Base-by-base conservation (phyloP, 441 rosid genomes). In the California macrophylla region DNA sequence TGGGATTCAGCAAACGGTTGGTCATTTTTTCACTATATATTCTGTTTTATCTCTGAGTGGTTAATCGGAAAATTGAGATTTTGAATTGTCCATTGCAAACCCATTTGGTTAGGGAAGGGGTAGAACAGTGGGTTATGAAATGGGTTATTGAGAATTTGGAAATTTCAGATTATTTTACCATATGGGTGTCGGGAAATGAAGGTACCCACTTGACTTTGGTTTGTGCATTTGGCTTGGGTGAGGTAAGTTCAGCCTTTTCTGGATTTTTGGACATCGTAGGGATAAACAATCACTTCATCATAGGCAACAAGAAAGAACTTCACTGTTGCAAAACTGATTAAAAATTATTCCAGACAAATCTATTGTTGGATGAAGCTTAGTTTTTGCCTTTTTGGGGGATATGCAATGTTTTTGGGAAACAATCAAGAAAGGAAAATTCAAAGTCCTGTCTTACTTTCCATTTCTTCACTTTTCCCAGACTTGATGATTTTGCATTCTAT, bases 1-100 rank as follows among this genome's bases (percentile, higher is more conserved):
- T 25, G 89, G 89, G 34, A 73, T 85, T 72, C 87, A 85, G 66
- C 87, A 85, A 78, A 83, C 85, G 69, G 89, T 85, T 24, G 23
- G 3, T 66, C 2, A 6, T 6, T 38, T 9, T 6, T 28, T 62
- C 52, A 13, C 18, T 42, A 40, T 40, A 4, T 15, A 15, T 45
- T 45, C 5, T n/a, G 4, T 2, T 18, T 6, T 28, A 0, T 45
- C 25, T 21, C 40, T 40, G 6, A 3, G 10, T 1, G 52, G 52
- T 42, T 15, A 1, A 15, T 42, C 16, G 26, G 62, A 21, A 54
- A 54, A 1, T 54, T 54, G 62, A 20, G 62, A 54, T 54, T 54
- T 54, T 54, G 26, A 21, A 52, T 52, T 16, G 24, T 18, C 2
- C 60, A 5, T 21, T 18, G 23, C 24, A 15, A 16, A 47, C 56